Evolutionary conservation across 2,329 filamentous ascomycete species (phyloP), one percentile per base, ranked within the genome.

Genomic region (Cladorrhinum sp.): DNA sequence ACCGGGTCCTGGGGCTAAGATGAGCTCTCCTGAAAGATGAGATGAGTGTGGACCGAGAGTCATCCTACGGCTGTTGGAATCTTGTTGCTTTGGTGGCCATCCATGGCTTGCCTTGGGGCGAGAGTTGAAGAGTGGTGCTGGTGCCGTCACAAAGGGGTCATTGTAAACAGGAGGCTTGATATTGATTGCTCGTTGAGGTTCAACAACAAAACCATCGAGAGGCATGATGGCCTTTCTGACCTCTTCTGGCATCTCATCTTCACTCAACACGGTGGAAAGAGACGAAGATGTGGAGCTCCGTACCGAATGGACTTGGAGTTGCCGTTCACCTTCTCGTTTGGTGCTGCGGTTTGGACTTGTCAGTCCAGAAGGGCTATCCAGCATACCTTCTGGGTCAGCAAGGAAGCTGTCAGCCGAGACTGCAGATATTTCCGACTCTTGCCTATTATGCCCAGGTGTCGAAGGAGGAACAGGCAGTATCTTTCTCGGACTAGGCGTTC

Each of bases 201-300:
- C 23, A 22, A 62, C 60, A 5, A 62, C 50, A 20, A 64, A 36
- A 10, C 52, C 62, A 32, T 58, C 52, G 2, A 62, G 32, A 1
- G 62, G 62, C 52, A 59, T 64, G 7, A 60, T 62, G 51, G 61
- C 59, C n/a, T 60, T 51, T 24, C 36, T 60, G 24, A 57, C 59
- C 16, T 71, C 71, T 6, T 78, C 75, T 8, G 79, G 76, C 1
- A 74, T 72, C 57, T 83, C 81, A 27, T 82, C 80, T 52, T 79
- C 80, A 60, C 82, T 85, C 63, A 84, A 84, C 4, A 85, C 69
- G 0, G 83, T 85, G 3, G 83, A 85, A 4, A 85, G 72, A 2
- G 81, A 78, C 41, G 81, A 84, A 0, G 81, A 84, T 13, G 76
- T 72, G 8, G 80, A 75, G 62, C 79, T 83, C 3, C 76, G 73